Evolutionary conservation across 2,329 filamentous ascomycete species (phyloP), one percentile per base, ranked within the genome.

Genomic region (Aspergillus felis): DNA sequence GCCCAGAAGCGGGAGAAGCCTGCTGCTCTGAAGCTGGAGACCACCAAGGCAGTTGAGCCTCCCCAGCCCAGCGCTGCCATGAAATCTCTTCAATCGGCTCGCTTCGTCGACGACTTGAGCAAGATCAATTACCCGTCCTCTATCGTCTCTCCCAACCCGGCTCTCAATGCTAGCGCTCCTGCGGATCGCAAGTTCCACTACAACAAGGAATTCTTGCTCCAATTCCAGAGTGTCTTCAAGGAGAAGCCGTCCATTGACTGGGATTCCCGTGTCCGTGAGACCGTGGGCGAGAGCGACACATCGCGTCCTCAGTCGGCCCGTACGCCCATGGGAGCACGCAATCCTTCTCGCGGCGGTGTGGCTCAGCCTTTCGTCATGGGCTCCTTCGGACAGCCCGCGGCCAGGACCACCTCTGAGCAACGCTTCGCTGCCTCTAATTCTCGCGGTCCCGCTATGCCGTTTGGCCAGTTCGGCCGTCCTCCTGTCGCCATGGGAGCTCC

Each of bases 211-310:
- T 99, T 99, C 81, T 80, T 99, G 77, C 82, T 99, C 29, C 94
- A 99, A 72, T 99, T 99, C 82, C 91, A 97, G 78, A 85, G 85
- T 67, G 91, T 96, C 22, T 99, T 97, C 79, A 95, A 91, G 61
- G 94, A 99, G 81, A 95, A 97, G 78, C 94, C 94, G 14, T 96
- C 92, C 0, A 76, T 92, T 47, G 93, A 97, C 71, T 99, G 96
- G 85, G 90, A 95, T 71, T 83, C 88, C 64, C 92, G 94, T 70
- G 87, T 99, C 60, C 83, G 93, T 83, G 87, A 89, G 77, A 82
- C 88, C 80, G 75, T 99, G 64, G 93, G 93, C 57, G 92, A 96
- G 63, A 81, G 81, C 57, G 80, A 84, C 57, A 85, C 85, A 78
- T 90, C 77, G 80, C 88, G 75, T 74, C 84, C 73, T 77, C 86